Base-by-base conservation (phyloP, 1,284 basidiomycete species). In the Amylostereum areolatum region DNA sequence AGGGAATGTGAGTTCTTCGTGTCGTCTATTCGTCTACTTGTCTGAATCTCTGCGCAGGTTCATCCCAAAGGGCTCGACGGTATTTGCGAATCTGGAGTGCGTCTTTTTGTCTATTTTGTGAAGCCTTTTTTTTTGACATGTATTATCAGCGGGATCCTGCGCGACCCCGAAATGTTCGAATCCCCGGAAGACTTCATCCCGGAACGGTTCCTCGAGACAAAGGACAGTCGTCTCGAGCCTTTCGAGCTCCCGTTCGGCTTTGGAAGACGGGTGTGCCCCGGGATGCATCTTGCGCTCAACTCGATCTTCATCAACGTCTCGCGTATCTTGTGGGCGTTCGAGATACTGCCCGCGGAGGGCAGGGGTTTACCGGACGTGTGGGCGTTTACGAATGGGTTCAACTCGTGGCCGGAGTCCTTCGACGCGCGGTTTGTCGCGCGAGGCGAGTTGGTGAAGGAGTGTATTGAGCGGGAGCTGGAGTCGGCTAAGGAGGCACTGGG, bases 171-270 rank as follows among this genome's bases (percentile, higher is more conserved):
- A 4, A 52, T 60, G 44, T 63, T 62, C 53, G 52, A 58, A 46
- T 55, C 67, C 4, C 69, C 73, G 5, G 61, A 70, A 8, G 49
- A 45, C 9, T 77, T 76, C 57, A 53, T 39, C 4, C 73, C 74
- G 1, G 71, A 73, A 47, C 68, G 73, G 7, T 75, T 71, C 57
- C 42, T 67, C 43, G 48, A 67, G 51, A 56, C 62, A n/a, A 55
- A 58, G n/a, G 53, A 71, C 48, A 66, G 68, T 10, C 58, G 68
- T 5, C 43, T 74, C 34, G 55, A 63, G 43, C 60, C 65, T 25
- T 73, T 73, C 52, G 69, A 73, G 7, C 67, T 75, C 34, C 70
- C 71, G 9, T 76, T 75, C 52, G 73, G 73, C 1, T 75, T 74
- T 45, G 73, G 73, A 24, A 58, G 74, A 9, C 62, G 74, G 18